Base-by-base conservation (phyloP, 1,284 basidiomycete species). In the Tilletia indica region DNA sequence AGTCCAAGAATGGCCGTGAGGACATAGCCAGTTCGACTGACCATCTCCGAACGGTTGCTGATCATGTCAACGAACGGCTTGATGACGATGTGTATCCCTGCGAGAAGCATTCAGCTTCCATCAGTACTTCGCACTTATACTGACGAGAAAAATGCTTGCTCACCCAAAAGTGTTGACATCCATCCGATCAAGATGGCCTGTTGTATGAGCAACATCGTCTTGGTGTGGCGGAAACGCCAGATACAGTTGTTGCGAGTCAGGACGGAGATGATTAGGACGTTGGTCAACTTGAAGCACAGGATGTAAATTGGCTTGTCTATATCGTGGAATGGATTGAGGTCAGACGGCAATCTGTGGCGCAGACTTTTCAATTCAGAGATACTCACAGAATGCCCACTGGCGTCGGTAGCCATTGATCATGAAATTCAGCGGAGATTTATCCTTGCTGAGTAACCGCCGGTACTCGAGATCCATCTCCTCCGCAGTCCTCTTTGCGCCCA, bases 1-100 rank as follows among this genome's bases (percentile, higher is more conserved):
- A 92, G 87, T 34, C 90, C 89, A 69, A 91, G 87, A 39, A 87
- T 84, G 49, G 90, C 87, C 9, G 90, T 91, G 34, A 87, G 78
- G 49, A 92, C 87, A 81, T 91, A 92, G 82, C 90, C 91, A 58
- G 90, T 83, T 70, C 91, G 85, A 67, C 90, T 91, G 9, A 88
- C 87, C 89, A 90, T 90, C 87, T 92, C 91, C 80, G 89, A 90
- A 2, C 91, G 90, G 81, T 93, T 93, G 83, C 89, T 89, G 71
- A 91, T 88, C 39, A 90, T 89, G 80, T 92, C 89, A 73, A 90
- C 82, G 81, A 92, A 92, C 0, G 91, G 91, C 1, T 87, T 87
- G 69, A 89, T 86, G 61, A 88, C 76, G 75, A 90, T 89, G 77
- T 92, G 91, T 4, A 88, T 76, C 21, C 87, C 73, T 67, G 31